Conservation (phyloP, 2,329 filamentous ascomycete species). For the Colletotrichum truncatum region DNA sequence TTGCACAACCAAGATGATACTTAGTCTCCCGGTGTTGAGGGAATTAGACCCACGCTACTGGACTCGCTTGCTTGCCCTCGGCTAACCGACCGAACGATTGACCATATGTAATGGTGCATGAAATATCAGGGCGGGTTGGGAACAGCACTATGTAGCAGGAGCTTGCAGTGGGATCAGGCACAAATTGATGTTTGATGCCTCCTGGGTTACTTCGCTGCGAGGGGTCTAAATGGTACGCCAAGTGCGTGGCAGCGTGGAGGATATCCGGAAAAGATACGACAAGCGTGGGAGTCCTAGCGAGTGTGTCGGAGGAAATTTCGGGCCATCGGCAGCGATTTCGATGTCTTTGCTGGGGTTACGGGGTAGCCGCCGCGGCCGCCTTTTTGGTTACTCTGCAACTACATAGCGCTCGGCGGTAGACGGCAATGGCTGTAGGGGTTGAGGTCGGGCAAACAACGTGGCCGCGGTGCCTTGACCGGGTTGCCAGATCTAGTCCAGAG, state of each 20-base stretch:
- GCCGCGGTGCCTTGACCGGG: neutral
- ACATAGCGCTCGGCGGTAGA: neutral
- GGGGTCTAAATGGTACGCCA: constrained; percentile 8
- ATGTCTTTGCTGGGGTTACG: constrained; percentile 3
- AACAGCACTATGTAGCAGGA: neutral
- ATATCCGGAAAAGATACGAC: constrained; percentile 7
- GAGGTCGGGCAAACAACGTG: neutral
- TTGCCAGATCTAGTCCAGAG: constrained; percentile 6
- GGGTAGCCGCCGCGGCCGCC: neutral
- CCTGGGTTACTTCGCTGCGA: neutral
- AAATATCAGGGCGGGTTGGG: neutral
- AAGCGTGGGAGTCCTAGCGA: constrained; percentile 11
- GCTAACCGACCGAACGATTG: constrained; percentile 12
- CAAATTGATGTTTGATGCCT: constrained; percentile 3
- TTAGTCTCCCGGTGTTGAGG: neutral
- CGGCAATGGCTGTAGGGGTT: neutral
- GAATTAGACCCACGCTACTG: neutral
- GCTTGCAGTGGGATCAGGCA: neutral
- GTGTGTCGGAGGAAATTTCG: constrained; percentile 27
- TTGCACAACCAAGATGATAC: constrained; percentile 21
- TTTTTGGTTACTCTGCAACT: neutral
- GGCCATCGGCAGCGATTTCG: constrained; percentile 21
- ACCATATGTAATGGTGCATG: neutral
- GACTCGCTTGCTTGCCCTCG: constrained; percentile 18
- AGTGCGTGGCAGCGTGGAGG: constrained; percentile 4